Evolutionary conservation across 2,329 filamentous ascomycete species (phyloP).

Genomic region (Capronia epimyces): DNA sequence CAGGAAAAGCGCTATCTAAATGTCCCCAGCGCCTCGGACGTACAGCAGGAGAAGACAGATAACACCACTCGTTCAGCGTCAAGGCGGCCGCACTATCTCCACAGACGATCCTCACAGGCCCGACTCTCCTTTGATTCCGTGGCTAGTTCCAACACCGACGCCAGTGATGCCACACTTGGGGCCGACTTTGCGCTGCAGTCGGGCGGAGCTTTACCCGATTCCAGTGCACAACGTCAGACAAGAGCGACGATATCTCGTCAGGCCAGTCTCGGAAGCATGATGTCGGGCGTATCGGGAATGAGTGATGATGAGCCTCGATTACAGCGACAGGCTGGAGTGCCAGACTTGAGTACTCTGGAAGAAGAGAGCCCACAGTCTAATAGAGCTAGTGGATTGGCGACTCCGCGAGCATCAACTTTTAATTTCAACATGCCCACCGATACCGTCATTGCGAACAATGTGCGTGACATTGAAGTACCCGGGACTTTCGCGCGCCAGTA

Average conservation of each 20-base stretch:
- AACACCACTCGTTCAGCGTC: background rate
- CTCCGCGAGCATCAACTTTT: conserved; percentile 59
- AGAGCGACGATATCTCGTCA: conserved; percentile 60
- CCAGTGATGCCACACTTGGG: conserved; percentile 67
- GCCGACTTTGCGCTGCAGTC: conserved; percentile 79
- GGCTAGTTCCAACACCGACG: conserved; percentile 53
- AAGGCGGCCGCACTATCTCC: conserved; percentile 53
- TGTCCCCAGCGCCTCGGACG: conserved; percentile 12
- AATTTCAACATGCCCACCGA: conserved; percentile 67
- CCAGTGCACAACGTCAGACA: conserved; percentile 35
- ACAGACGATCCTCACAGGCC: conserved; percentile 52
- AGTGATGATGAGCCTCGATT: conserved; percentile 46
- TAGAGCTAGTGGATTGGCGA: conserved; percentile 52
- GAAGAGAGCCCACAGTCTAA: conserved; percentile 46
- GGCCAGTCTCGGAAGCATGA: conserved; percentile 84
- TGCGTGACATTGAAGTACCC: conserved; percentile 84
- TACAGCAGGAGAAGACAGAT: conserved; percentile 12
- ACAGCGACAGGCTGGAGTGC: conserved; percentile 41
- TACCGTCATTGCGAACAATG: conserved; percentile 79
- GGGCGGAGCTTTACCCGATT: conserved; percentile 62
- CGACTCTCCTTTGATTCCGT: conserved; percentile 55
- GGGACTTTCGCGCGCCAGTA: conserved; percentile 84
- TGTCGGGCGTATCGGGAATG: conserved; percentile 60
- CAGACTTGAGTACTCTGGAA: conserved; percentile 52
- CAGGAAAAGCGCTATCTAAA: conserved; percentile 10